These are phyloP conservation scores for Russula ochroleuca DNA, from an alignment of 768 basidiomycete species.

Conservation along the genomic window DNA sequence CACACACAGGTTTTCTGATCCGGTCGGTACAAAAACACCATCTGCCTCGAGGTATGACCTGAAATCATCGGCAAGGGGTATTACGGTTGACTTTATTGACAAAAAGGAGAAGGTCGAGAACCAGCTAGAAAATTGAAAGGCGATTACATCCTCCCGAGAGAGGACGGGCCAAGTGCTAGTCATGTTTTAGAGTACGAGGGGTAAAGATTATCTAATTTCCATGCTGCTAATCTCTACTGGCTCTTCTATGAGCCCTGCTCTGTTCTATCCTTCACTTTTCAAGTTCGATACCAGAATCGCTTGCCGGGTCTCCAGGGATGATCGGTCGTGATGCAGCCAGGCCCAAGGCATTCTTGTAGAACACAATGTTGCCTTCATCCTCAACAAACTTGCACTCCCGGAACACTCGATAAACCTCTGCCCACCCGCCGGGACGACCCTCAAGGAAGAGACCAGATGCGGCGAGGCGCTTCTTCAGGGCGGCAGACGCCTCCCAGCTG, in stretches of 20 bases:
- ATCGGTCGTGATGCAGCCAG: conserved; percentile 66
- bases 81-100: conserved; percentile 69
- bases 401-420: conserved; percentile 73
- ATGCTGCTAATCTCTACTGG: not conserved
- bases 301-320: conserved; percentile 52
- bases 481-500: conserved; percentile 87
- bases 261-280: conserved; percentile 31
- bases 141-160: conserved; percentile 50
- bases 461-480: conserved; percentile 70
- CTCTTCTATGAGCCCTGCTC: conserved; percentile 22
- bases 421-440: conserved; percentile 75
- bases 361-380: conserved; percentile 85
- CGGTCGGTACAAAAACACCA: conserved; percentile 77
- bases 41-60: conserved; percentile 73
- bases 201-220: conserved; percentile 2
- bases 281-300: conserved; percentile 66
- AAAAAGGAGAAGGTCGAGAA: conserved; percentile 62
- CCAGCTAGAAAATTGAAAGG: conserved; percentile 85
- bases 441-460: conserved; percentile 57
- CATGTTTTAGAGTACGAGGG: conserved; percentile 6
- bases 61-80: conserved; percentile 65
- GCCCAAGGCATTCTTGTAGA: conserved; percentile 86
- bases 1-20: conserved; percentile 71
- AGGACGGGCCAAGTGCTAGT: conserved; percentile 47
- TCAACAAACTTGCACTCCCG: conserved; percentile 91